Conservation (phyloP, 768 basidiomycete species). For the Pleurotus salmoneostramineus region DNA sequence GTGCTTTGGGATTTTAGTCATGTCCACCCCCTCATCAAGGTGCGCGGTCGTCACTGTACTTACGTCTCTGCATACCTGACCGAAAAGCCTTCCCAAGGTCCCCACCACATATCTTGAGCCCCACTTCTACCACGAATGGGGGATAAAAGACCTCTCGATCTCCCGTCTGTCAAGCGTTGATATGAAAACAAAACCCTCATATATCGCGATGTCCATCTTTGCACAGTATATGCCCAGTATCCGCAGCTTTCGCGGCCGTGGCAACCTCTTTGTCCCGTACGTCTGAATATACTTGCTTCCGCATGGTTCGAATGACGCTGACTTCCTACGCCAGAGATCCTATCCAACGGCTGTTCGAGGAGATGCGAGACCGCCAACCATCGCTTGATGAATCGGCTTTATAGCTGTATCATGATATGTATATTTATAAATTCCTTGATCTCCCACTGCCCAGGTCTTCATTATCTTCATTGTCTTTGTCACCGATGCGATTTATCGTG, state of each 20-base stretch:
- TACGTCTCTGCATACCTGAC: background rate
- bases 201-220: background rate
- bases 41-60: background rate
- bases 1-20: background rate
- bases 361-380: too few relatives aligned
- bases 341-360: too few relatives aligned
- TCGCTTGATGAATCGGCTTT: too few relatives aligned
- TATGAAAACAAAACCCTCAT: background rate
- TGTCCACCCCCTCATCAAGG: background rate
- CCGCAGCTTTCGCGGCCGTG: background rate
- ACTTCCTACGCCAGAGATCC: too few relatives aligned
- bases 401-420: too few relatives aligned
- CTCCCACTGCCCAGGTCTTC: too few relatives aligned
- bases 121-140: background rate
- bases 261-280: background rate
- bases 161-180: background rate
- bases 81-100: background rate
- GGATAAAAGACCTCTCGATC: background rate
- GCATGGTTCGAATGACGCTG: too few relatives aligned
- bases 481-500: too few relatives aligned
- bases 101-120: background rate
- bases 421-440: too few relatives aligned
- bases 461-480: too few relatives aligned
- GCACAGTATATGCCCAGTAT: background rate
- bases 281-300: background rate